Base-by-base conservation (phyloP, 305 asterid genomes). In the Plantago lanceolata region DNA sequence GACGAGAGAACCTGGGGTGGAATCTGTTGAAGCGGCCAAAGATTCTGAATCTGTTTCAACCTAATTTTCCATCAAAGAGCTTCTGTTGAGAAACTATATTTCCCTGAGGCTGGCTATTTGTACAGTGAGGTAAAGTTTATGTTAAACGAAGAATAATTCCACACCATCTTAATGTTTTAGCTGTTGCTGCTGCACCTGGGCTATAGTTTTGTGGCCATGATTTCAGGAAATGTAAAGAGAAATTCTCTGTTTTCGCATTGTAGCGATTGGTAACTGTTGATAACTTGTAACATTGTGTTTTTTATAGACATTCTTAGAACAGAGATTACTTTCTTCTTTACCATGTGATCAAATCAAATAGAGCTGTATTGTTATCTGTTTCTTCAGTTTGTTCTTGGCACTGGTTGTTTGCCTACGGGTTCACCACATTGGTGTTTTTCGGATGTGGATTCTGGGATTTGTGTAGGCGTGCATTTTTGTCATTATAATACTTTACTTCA, bases 51-150 rank as follows among this genome's bases (percentile, higher is more conserved):
- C 83, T 29, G 33, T 59, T 58, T 73, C 76, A 31, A 64, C 69
- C 72, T 71, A 72, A 37, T 33, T 56, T 31, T 3, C 43, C 43
- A 19, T 55, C 40, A 15, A 79, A 50, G 72, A 66, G 60, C 73
- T 69, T 57, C 73, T 68, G 60, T 68, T 64, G 73, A 75, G 63
- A 70, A 60, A 71, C 53, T 73, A 28, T 67, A 63, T 66, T 68
- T 71, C 24, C 74, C 70, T 29, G 68, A 57, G 55, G 73, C 65
- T 65, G 80, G 81, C 69, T 82, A 82, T 84, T 67, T 82, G 89
- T 85, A 85, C 75, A 88, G 79, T 67, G 80, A 87, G 89, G 88
- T 84, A 85, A 76, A 65, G 66, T 68, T 74, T 60, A 59, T 71
- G 72, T 65, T 70, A 49, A 68, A 68, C 76, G 66, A 48, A 63